A percentile compares a stretch with the other conserved stretches of the same genome.
phyloP scores from a whole-genome alignment of 1,284 basidiomycete species.

The Rhodotorula sp. region DNA sequence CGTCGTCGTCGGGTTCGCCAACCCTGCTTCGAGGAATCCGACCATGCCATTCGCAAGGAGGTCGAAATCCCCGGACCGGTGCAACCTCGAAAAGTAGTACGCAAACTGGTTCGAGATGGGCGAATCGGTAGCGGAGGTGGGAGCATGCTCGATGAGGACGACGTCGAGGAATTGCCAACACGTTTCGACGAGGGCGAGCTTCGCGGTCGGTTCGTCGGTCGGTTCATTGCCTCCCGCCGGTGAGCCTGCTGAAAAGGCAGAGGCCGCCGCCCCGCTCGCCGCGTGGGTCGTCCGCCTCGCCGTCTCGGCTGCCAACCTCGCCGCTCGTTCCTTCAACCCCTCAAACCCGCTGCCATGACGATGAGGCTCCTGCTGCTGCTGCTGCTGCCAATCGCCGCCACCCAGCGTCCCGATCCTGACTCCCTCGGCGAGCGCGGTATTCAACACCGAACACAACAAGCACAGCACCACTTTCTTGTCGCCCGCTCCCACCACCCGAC shows the following conservation, averaged over 20 bases:
- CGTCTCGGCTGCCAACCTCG: slow-evolving; percentile 30
- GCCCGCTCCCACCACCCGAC: not conserved
- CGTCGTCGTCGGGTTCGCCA: not conserved
- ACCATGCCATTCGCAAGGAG: slow-evolving; percentile 74
- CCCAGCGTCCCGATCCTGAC: slow-evolving; percentile 43
- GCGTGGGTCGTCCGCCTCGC: slow-evolving; percentile 16
- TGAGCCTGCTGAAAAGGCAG: not conserved
- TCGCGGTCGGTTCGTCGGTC: not conserved
- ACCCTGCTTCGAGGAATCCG: slow-evolving; percentile 69
- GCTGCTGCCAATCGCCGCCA: not conserved
- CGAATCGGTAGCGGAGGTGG: not conserved
- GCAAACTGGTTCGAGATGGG: slow-evolving; percentile 63
- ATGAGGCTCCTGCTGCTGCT: too few species aligned
- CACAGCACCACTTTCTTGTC: slow-evolving; percentile 57
- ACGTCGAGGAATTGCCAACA: slow-evolving; percentile 28
- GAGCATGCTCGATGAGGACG: slow-evolving; percentile 30
- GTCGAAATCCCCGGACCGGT: slow-evolving; percentile 79
- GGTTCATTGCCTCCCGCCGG: not conserved
- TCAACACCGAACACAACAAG: slow-evolving; percentile 82
- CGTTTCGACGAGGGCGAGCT: slow-evolving; percentile 1
- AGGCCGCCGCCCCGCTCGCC: not conserved
- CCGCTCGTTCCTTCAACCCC: slow-evolving; percentile 16
- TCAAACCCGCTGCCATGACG: not conserved
- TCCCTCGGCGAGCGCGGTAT: slow-evolving; percentile 66
- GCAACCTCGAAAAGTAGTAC: slow-evolving; percentile 84